Evolutionary conservation across 2,329 filamentous ascomycete species (phyloP), one percentile per base, ranked within the genome.

Genomic region (Thelonectria blattea): DNA sequence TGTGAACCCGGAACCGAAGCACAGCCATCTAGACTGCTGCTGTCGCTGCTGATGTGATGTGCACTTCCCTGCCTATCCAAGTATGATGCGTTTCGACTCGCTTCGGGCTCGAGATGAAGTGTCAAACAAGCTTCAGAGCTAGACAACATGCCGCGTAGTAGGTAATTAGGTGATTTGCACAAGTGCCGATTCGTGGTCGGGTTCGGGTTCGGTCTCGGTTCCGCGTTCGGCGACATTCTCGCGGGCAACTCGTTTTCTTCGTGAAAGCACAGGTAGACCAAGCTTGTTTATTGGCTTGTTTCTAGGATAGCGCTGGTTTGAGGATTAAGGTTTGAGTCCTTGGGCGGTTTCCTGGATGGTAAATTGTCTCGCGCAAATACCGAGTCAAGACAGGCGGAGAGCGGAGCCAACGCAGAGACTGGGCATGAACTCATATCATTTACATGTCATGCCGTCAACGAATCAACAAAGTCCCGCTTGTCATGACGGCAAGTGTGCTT

Each of bases 161-260:
- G 22, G 22, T 24, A 24, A 24, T 24, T 24, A 24, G 6, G 22
- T 24, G 22, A 24, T 24, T 24, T 3, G n/a, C n/a, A 24, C 22
- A 24, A 24, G 22, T 24, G 27, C 27, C 27, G 27, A n/a, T n/a
- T 30, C 27, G 30, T 0, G 32, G 11, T 56, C 55, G 50, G 43
- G 51, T 47, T 50, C 61, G 58, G 18, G 60, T 32, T 60, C 53
- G 61, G 11, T 48, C 34, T 61, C 61, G 61, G 39, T 61, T 34
- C 42, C 60, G 60, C 24, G 47, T 43, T 62, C 42, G 50, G n/a
- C 39, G 17, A 11, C 2, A 30, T 30, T 30, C 27, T 10, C 27
- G 27, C 27, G 8, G 27, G 27, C 8, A 10, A 30, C 27, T 30
- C 27, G 27, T 30, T 10, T 7, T 7, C 27, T 10, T 30, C 27